Percentiles rank a stretch among this genome's conserved stretches.
These are phyloP conservation scores for Limonomyces culmigenus DNA, from an alignment of 1,284 basidiomycete species.

Conservation along the genomic window DNA sequence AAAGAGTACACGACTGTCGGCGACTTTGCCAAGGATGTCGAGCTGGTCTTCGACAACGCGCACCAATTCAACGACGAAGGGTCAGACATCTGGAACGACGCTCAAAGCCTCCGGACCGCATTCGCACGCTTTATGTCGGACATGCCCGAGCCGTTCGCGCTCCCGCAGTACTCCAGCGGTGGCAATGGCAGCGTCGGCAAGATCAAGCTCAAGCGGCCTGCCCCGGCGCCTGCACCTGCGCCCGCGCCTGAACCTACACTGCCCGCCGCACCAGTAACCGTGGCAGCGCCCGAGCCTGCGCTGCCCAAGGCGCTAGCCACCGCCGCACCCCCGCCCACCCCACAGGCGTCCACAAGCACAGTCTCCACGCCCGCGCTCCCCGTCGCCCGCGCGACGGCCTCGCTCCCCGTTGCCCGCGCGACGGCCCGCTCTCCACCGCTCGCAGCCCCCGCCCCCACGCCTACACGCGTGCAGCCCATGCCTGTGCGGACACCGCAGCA, in stretches of 20 bases:
- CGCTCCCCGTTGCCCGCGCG: no score
- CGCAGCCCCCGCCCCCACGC: no score
- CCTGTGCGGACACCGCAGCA: no score
- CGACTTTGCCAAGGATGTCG: constrained; percentile 74
- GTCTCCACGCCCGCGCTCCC: constrained; percentile 3
- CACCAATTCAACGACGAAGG: constrained; percentile 66
- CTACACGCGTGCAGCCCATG: no score
- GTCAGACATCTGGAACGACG: constrained; percentile 64
- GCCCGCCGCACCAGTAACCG: constrained; percentile 8
- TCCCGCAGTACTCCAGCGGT: constrained; percentile 38
- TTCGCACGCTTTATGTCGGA: constrained; percentile 60
- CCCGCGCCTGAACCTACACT: constrained; percentile 5
- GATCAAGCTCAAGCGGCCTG: constrained; percentile 51
- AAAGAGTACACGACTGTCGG: constrained; percentile 51
- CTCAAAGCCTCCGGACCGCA: constrained; percentile 40
- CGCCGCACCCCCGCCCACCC: not conserved
- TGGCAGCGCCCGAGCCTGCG: not conserved
- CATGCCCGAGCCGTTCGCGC: constrained; percentile 41
- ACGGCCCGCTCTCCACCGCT: no score
- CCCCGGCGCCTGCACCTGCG: constrained; percentile 10
- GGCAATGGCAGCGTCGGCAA: no score
- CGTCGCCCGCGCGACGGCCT: no score
- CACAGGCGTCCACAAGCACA: constrained; percentile 1
- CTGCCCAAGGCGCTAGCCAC: not conserved
- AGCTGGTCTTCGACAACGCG: constrained; percentile 86